Evolutionary conservation across 2,329 filamentous ascomycete species (phyloP).

Genomic region (Domatiomyces catenatus): DNA sequence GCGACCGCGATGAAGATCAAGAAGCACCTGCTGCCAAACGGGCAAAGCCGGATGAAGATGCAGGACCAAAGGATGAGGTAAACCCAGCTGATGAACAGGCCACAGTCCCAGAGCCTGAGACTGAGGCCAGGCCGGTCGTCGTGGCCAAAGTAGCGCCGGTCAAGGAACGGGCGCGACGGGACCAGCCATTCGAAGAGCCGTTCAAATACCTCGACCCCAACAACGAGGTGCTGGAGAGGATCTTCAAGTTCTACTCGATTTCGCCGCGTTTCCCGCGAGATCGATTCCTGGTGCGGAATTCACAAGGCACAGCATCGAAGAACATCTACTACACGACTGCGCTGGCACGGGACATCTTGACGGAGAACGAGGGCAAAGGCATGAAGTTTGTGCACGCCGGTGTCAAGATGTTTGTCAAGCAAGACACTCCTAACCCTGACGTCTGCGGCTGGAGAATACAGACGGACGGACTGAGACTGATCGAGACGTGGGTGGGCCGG

Average conservation of each 20-base stretch:
- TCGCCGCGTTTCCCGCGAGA: slow-evolving; percentile 73
- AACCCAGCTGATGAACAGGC: neutral
- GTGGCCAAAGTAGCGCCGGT: neutral
- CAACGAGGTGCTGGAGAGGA: slow-evolving; percentile 60
- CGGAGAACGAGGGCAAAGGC: slow-evolving; percentile 72
- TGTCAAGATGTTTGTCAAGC: slow-evolving; percentile 98
- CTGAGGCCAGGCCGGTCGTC: no score
- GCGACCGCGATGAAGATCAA: slow-evolving; percentile 12
- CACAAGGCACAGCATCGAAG: slow-evolving; percentile 70
- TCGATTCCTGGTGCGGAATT: slow-evolving; percentile 93
- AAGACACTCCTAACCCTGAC: slow-evolving; percentile 73
- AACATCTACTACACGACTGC: slow-evolving; percentile 92
- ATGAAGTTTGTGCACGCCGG: slow-evolving; percentile 94
- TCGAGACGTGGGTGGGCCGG: slow-evolving; percentile 78
- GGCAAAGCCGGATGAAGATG: slow-evolving; percentile 4
- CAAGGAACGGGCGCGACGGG: slow-evolving; percentile 8
- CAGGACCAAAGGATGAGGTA: neutral
- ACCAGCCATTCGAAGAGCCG: slow-evolving; percentile 60
- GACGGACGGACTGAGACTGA: slow-evolving; percentile 77
- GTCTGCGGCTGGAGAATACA: slow-evolving; percentile 93
- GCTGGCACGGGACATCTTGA: slow-evolving; percentile 70
- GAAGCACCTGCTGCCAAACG: slow-evolving; percentile 7
- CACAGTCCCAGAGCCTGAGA: neutral
- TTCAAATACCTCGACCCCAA: slow-evolving; percentile 75
- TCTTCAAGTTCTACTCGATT: slow-evolving; percentile 73